phyloP scores from a whole-genome alignment of 2,329 filamentous ascomycete species.

The Pezicula rhizophila region DNA sequence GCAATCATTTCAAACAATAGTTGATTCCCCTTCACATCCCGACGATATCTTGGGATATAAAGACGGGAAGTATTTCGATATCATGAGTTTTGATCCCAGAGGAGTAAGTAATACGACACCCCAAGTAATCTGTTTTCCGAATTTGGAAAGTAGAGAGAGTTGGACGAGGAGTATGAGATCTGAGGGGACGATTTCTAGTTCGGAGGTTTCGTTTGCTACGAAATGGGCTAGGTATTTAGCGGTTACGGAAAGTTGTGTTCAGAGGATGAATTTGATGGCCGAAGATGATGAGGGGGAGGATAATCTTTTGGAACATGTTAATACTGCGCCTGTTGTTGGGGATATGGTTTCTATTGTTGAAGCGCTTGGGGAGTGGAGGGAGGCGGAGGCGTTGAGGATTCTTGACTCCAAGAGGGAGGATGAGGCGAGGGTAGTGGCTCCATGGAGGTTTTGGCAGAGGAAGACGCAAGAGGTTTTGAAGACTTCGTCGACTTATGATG shows the following conservation, averaged over 20 bases:
- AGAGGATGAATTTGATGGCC: background rate
- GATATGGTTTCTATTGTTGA: slow-evolving; percentile 1
- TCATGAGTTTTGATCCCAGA: slow-evolving; percentile 36
- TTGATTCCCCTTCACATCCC: slow-evolving; percentile 15
- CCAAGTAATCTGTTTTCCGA: slow-evolving; percentile 27
- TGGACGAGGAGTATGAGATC: background rate
- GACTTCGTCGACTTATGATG: background rate
- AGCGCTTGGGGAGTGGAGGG: background rate
- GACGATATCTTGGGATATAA: background rate
- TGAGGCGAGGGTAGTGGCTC: too few species aligned
- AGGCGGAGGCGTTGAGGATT: background rate
- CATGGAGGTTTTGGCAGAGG: background rate
- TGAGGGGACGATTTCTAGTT: background rate
- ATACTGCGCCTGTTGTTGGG: background rate
- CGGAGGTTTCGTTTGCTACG: background rate
- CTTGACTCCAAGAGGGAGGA: background rate
- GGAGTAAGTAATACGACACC: slow-evolving; percentile 32
- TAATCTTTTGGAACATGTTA: background rate
- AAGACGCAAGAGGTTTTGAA: background rate
- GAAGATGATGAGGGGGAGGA: background rate
- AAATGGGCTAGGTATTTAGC: background rate
- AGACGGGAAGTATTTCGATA: slow-evolving; percentile 29
- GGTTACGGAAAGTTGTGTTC: background rate
- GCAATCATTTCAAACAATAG: slow-evolving; percentile 20
- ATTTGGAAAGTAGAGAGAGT: slow-evolving; percentile 8